These are phyloP conservation scores for Fusarium setosum DNA, from an alignment of 2,329 filamentous ascomycete genomes.

Conservation along the genomic window DNA sequence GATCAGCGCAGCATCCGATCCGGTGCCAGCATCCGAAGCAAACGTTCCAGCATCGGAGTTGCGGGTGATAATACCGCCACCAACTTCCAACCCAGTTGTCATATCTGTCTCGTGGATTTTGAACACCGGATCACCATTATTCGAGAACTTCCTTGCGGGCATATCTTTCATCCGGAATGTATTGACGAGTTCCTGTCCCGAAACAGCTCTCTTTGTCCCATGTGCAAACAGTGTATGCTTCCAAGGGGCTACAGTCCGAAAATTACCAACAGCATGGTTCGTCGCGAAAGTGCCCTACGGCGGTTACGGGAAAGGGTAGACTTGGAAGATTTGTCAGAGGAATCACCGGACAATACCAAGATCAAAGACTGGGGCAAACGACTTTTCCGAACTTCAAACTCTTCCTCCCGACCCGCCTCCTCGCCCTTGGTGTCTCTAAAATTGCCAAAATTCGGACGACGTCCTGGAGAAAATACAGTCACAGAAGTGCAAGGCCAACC, in stretches of 20 bases:
- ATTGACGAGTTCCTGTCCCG: constrained; percentile 85
- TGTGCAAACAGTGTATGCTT: constrained; percentile 88
- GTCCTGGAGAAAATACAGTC: constrained; percentile 9
- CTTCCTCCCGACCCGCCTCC: constrained; percentile 22
- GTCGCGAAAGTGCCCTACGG: constrained; percentile 78
- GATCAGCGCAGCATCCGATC: constrained; percentile 45
- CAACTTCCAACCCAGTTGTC: constrained; percentile 82
- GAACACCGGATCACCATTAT: constrained; percentile 76
- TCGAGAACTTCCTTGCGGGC: constrained; percentile 86
- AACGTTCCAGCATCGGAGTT: constrained; percentile 50
- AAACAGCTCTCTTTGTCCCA: constrained; percentile 87
- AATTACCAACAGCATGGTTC: constrained; percentile 88
- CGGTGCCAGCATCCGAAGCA: constrained; percentile 49
- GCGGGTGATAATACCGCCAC: constrained; percentile 56
- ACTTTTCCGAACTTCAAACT: constrained; percentile 46
- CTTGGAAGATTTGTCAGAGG: constrained; percentile 51
- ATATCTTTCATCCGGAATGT: constrained; percentile 94
- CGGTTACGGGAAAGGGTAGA: constrained; percentile 66
- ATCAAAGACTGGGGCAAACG: constrained; percentile 51
- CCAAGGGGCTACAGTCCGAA: constrained; percentile 74
- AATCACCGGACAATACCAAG: constrained; percentile 47
- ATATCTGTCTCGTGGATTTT: constrained; percentile 91
- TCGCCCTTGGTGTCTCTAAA: constrained; percentile 44
- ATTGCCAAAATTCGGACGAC: constrained; percentile 26
- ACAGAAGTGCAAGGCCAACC: constrained; percentile 5